These are phyloP conservation scores for Athelia psychrophila DNA, from an alignment of 1,284 basidiomycete species.

Conservation along the genomic window DNA sequence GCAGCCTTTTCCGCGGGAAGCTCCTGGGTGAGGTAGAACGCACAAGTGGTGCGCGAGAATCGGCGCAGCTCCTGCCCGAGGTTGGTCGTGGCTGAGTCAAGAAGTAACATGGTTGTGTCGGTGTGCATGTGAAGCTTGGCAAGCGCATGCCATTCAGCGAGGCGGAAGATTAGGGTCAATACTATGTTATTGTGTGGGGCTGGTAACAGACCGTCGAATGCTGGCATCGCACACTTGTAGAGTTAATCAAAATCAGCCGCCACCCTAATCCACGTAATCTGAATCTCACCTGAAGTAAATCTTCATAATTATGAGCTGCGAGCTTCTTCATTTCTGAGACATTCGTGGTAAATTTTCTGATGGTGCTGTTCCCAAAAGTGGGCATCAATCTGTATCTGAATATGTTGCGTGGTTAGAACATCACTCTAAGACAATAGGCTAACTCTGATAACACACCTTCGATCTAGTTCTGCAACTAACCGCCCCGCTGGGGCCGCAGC, in stretches of 20 bases:
- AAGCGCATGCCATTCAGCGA: constrained; percentile 30
- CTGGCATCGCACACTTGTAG: constrained; percentile 33
- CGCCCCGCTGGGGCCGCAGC: constrained; percentile 1
- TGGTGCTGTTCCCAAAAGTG: constrained; percentile 27
- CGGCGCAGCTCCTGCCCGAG: constrained; percentile 20
- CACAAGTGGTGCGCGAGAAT: constrained; percentile 20
- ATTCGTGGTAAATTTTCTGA: constrained; percentile 28
- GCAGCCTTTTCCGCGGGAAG: constrained; percentile 23
- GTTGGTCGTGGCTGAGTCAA: constrained; percentile 18
- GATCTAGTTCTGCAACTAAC: background rate
- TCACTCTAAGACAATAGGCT: background rate
- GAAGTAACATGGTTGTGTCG: constrained; percentile 17
- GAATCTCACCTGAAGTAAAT: constrained; percentile 29
- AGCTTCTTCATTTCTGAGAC: constrained; percentile 31
- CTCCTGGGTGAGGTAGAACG: constrained; percentile 20
- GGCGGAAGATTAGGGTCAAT: constrained; percentile 22
- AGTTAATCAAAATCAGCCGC: background rate
- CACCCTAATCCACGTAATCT: background rate
- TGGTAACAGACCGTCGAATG: constrained; percentile 31
- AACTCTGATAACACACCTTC: constrained; percentile 8
- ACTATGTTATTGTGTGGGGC: constrained; percentile 23
- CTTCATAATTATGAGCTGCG: constrained; percentile 33
- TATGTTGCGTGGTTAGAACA: background rate
- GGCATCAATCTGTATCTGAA: constrained; percentile 20
- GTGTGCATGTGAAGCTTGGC: constrained; percentile 36